Conservation (phyloP, 352 stramenopile species). For the Saprolegnia diclina region DNA sequence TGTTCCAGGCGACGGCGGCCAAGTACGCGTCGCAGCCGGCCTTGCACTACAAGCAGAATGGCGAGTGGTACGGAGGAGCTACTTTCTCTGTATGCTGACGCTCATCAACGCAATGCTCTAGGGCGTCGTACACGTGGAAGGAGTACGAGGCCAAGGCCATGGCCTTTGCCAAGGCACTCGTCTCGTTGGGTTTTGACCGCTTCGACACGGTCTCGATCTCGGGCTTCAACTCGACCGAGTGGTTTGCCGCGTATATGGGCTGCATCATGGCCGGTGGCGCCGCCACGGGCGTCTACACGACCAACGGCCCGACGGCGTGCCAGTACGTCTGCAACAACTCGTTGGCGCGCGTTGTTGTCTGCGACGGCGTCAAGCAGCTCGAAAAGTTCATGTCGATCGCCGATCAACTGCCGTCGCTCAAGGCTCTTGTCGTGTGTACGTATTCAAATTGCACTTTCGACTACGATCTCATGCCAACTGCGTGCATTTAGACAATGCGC, state of each 20-base stretch:
- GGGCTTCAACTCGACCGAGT: constrained; percentile 81
- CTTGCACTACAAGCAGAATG: constrained; percentile 38
- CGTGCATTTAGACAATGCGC: constrained; percentile 32
- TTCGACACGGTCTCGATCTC: constrained; percentile 78
- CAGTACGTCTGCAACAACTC: constrained; percentile 80
- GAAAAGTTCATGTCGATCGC: constrained; percentile 65
- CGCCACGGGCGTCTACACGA: constrained; percentile 80
- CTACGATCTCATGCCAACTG: background rate
- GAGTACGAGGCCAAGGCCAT: constrained; percentile 70
- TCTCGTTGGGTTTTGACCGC: constrained; percentile 55
- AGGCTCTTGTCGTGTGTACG: constrained; percentile 65
- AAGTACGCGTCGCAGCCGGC: constrained; percentile 31
- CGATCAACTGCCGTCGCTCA: constrained; percentile 58
- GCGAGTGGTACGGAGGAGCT: constrained; percentile 35
- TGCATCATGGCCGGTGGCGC: constrained; percentile 73
- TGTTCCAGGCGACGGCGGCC: constrained; percentile 39
- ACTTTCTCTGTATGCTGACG: background rate
- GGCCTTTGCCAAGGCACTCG: constrained; percentile 66
- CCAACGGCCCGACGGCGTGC: constrained; percentile 64
- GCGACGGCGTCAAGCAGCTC: constrained; percentile 59
- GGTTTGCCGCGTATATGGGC: constrained; percentile 76
- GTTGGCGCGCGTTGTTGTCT: constrained; percentile 66
- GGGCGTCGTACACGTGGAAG: constrained; percentile 44
- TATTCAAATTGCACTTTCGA: background rate
- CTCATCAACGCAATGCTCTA: background rate